Base-by-base conservation (phyloP, 2,329 filamentous ascomycete species). In the Falciphora oryzae region DNA sequence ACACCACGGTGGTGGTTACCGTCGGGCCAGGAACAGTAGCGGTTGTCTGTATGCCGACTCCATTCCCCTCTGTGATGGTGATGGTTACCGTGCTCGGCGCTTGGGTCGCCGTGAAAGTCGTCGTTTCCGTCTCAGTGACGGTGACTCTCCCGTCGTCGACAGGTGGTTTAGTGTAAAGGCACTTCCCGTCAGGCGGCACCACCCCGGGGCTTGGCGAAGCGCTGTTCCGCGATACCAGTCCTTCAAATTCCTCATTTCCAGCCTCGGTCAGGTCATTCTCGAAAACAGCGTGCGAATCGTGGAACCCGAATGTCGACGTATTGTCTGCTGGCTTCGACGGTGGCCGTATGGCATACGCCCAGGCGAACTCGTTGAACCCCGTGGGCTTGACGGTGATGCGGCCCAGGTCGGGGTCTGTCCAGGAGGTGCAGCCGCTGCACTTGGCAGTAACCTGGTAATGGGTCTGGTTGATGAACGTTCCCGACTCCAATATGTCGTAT, bases 391-490 rank as follows among this genome's bases (percentile, higher is more conserved):
- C 4, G 10, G 57, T 31, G 25, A 16, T 8, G 6, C 16, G 25
- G 57, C 57, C 57, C 10, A 59, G 18, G 57, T 59, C 57, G 8
- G 27, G 57, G 22, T 59, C 65, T 18, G 58, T 59, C 65, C 63
- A 72, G 10, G 68, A 65, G 53, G 69, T 72, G 71, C 78, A 80
- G 28, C 79, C 79, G 16, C 70, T 73, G 69, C 77, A 79, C 66
- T 74, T 74, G 66, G 74, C 73, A 25, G 76, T 78, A 66, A 75
- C 63, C 64, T 78, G 76, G 74, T 74, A 79, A 69, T 78, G 76
- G 11, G 77, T 77, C 13, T 70, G 69, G 71, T 79, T 79, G 66
- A 70, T 67, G 65, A 72, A 71, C 5, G 73, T 76, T 7, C 79
- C 81, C 6, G 68, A 75, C 65, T 66, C 69, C 14, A 79, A 71